Base-by-base conservation (phyloP, 805 yeast species). In the Teunomyces kruisii region DNA sequence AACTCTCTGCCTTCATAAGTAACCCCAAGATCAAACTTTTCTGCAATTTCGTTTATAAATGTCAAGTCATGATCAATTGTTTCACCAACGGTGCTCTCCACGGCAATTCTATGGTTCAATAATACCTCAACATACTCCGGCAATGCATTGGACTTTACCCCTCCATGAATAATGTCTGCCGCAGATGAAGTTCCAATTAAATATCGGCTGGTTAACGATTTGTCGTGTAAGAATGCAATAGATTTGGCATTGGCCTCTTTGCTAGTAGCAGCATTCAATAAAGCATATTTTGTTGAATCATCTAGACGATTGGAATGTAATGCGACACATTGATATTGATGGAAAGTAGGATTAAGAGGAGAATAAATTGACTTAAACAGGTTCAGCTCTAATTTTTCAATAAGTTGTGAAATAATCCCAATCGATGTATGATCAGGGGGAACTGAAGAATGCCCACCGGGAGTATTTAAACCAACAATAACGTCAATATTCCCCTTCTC, bases 141-240 rank as follows among this genome's bases (percentile, higher is more conserved):
- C 39, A 87, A 66, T 1, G 94, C 90, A 57, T 87, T 87, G 19
- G 83, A 74, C 64, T 87, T 87, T 46, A 81, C 76, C 36, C 95
- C 96, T 24, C 94, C 94, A 9, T 65, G 57, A 47, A 88, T 71
- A 17, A 83, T 73, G 55, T 84, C 89, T 38, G 78, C 72, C 0
- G 92, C 86, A 62, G 81, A 88, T 4, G 88, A 75, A 0, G 92
- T 85, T 43, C 74, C 68, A 17, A 83, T 64, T 41, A 76, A 59
- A 49, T 74, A 79, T 46, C 70, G 63, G 19, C 28, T 41, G 9
- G 43, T 15, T 40, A 51, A 46, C n/a, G 47, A 61, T 40, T 39
- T 42, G 32, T 43, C 57, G 15, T 49, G 40, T 61, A 50, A 58
- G 47, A 40, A 68, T 22, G 66, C 55, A 40, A 68, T 39, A 14